Base-by-base conservation (phyloP, 2,329 filamentous ascomycete species). In the Aspergillus carbonarius region DNA sequence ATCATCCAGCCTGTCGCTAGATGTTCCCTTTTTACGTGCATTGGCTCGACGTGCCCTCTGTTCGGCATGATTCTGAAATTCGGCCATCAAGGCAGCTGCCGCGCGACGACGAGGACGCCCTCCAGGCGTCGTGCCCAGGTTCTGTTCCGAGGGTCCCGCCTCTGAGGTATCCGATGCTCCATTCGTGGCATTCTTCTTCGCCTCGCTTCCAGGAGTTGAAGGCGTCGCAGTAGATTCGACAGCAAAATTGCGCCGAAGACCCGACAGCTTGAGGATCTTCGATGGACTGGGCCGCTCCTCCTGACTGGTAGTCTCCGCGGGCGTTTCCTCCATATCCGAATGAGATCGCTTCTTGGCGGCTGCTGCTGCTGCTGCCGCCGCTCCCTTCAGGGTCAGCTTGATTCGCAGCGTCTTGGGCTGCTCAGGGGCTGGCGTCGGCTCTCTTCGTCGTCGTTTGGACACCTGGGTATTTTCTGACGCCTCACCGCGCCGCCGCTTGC, bases 61-160 rank as follows among this genome's bases (percentile, higher is more conserved):
- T 35, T 67, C 60, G 2, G 64, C 65, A 15, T 66, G 58, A 12
- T 44, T 55, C 46, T 67, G 60, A 15, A 65, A 66, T 13, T 60
- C 61, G 5, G 60, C 65, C 50, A 67, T 62, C 35, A 67, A 47
- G 7, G 64, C 62, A 8, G 62, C 61, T 12, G 67, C 63, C 10
- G 64, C 67, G 25, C 64, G 64, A 17, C 66, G 64, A 39, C 66
- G 66, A 5, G 67, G 67, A 20, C 67, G 65, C 17, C 65, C 63
- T 8, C 61, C 58, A 3, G 65, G 62, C 1, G 62, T 64, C 25
- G 54, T 54, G 10, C 37, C 49, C 23, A 48, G 34, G 15, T 17
- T 27, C 5, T 53, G 40, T 8, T 61, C 57, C 2, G 54, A 20
- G 6, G 55, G 13, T 18, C 47, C 39, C 3, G 58, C 42, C 13